These are phyloP conservation scores for Hibiscus mutabilis DNA, from an alignment of 345 rosid genomes.

Conservation along the genomic window DNA sequence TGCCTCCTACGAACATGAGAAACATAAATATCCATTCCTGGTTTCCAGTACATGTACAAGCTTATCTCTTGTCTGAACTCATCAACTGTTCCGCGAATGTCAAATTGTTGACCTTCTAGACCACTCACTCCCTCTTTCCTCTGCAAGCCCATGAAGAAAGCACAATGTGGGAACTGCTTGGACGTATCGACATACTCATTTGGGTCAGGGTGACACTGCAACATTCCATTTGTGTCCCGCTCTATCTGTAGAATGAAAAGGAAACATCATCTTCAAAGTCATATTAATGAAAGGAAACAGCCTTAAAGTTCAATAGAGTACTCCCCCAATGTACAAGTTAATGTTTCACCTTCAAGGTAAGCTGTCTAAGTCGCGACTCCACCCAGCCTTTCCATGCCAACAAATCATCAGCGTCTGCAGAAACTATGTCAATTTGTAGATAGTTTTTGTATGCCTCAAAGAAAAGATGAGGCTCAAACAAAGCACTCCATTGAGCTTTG, in stretches of 20 bases:
- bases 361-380: slow-evolving; percentile 66
- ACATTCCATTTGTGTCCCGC: slow-evolving; percentile 60
- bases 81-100: slow-evolving; percentile 59
- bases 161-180: slow-evolving; percentile 51
- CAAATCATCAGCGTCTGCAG: slow-evolving; percentile 51
- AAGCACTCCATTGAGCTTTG: slow-evolving; percentile 51
- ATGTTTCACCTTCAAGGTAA: slow-evolving; percentile 48
- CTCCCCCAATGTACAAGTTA: not conserved
- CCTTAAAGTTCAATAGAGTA: slow-evolving; percentile 4
- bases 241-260: slow-evolving; percentile 43
- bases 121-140: slow-evolving; percentile 54
- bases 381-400: slow-evolving; percentile 78
- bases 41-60: slow-evolving; percentile 61
- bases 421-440: slow-evolving; percentile 60
- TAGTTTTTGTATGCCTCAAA: slow-evolving; percentile 70
- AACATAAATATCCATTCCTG: slow-evolving; percentile 64
- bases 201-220: slow-evolving; percentile 78
- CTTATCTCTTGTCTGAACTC: slow-evolving; percentile 53
- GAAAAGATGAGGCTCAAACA: slow-evolving; percentile 58
- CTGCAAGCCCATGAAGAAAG: slow-evolving; percentile 73
- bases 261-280: slow-evolving; percentile 3
- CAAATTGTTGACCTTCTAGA: slow-evolving; percentile 72
- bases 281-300: not conserved
- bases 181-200: slow-evolving; percentile 46
- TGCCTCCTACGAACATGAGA: slow-evolving; percentile 68